Conservation (phyloP, 2,329 filamentous ascomycete species). For the Aspergillus candidus region DNA sequence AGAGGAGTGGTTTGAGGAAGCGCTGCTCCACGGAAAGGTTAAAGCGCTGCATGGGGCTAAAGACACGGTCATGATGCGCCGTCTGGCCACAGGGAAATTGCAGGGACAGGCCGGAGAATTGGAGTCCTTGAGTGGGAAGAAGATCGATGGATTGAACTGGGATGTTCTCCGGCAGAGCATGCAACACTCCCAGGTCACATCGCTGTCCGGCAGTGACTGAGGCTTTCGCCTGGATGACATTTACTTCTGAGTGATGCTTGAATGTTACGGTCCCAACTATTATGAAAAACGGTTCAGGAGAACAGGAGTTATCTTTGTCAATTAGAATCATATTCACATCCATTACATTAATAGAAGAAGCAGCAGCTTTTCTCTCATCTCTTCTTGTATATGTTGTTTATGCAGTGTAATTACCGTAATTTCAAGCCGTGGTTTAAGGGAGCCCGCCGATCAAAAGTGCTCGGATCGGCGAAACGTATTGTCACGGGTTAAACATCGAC, state of each 20-base stretch:
- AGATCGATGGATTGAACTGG: conserved; percentile 49
- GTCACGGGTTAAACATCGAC: conserved; percentile 9
- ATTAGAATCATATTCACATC: conserved; percentile 9
- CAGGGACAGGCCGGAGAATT: conserved; percentile 28
- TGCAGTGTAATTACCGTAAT: neutral
- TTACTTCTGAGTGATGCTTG: neutral
- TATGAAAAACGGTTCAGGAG: conserved; percentile 11
- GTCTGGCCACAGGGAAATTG: conserved; percentile 58
- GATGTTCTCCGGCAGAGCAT: conserved; percentile 40
- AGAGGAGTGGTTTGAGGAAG: conserved; percentile 68
- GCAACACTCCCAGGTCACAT: conserved; percentile 17
- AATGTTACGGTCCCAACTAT: conserved; percentile 1
- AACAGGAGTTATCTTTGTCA: conserved; percentile 13
- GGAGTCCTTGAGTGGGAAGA: conserved; percentile 39
- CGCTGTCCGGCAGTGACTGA: conserved; percentile 8
- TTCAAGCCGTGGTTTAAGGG: neutral
- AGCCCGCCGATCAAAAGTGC: neutral
- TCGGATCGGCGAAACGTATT: conserved; percentile 10
- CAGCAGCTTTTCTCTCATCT: too few species aligned
- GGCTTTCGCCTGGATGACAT: conserved; percentile 8
- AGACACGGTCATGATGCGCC: conserved; percentile 69
- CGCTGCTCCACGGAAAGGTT: conserved; percentile 59
- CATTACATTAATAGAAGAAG: too few species aligned
- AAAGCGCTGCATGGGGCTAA: conserved; percentile 59
- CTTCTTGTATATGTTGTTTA: too few species aligned